Percentiles rank a stretch among this genome's conserved stretches.
phyloP scores from a whole-genome alignment of 169 alveolate genomes.

The Eimeria sp. region DNA sequence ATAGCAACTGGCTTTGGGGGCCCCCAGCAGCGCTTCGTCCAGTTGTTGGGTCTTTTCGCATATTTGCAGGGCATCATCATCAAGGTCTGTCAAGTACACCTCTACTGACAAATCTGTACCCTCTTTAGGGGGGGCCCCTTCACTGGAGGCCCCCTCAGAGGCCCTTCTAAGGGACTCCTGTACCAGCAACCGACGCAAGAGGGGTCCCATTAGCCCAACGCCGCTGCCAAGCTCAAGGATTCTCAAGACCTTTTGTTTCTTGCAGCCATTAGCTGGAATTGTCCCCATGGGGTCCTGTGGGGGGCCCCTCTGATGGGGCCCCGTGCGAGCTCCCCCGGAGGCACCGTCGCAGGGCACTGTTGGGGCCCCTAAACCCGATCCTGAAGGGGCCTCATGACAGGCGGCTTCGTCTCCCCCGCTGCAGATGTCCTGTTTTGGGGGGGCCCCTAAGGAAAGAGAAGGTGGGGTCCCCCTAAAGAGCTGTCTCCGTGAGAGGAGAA shows the following conservation, averaged over 20 bases:
- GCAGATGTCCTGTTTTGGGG: neutral
- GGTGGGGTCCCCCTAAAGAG: neutral
- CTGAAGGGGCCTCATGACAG: neutral
- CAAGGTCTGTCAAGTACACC: neutral
- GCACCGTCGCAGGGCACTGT: neutral
- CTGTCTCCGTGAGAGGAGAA: neutral
- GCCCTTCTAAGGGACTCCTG: neutral
- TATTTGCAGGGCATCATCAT: neutral
- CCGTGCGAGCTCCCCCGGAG: neutral
- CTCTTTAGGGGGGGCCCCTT: neutral
- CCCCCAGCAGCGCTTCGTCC: slow-evolving; percentile 15
- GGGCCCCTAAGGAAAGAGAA: neutral
- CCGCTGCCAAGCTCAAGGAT: slow-evolving; percentile 22
- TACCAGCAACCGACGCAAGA: neutral
- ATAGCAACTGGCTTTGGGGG: neutral
- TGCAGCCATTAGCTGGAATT: too few relatives aligned
- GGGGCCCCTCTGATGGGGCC: neutral
- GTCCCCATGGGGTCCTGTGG: neutral
- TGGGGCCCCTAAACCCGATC: neutral
- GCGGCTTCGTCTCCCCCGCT: neutral
- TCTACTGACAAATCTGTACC: neutral
- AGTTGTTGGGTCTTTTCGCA: slow-evolving; percentile 10
- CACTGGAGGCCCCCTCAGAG: neutral
- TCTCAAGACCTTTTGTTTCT: neutral
- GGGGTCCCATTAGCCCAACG: slow-evolving; percentile 51